Conservation (phyloP, 441 rosid genomes). For the Pelargonium myrrhifolium region DNA sequence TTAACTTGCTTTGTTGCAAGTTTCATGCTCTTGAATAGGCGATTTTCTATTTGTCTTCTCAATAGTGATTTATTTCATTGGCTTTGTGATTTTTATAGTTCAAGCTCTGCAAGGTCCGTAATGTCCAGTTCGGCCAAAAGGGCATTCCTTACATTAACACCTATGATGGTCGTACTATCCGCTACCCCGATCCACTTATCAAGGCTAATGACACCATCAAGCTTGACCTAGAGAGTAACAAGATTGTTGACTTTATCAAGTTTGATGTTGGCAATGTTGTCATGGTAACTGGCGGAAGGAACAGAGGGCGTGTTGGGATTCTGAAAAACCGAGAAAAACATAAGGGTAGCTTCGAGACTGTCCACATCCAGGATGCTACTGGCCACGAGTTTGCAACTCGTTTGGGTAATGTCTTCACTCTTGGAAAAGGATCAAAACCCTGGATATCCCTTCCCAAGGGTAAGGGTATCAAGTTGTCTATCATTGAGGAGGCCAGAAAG, state of each 20-base stretch:
- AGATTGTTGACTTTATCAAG: slow-evolving; percentile 65
- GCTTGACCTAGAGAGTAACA: slow-evolving; percentile 59
- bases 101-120: slow-evolving; percentile 67
- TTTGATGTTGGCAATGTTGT: slow-evolving; percentile 71
- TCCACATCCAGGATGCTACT: slow-evolving; percentile 58
- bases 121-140: slow-evolving; percentile 57
- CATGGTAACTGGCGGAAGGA: slow-evolving; percentile 73
- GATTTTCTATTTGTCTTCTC: neutral
- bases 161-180: slow-evolving; percentile 53
- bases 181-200: slow-evolving; percentile 39
- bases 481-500: slow-evolving; percentile 73
- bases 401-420: slow-evolving; percentile 61
- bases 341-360: slow-evolving; percentile 66
- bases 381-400: slow-evolving; percentile 80
- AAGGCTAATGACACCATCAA: slow-evolving; percentile 72
- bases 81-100: slow-evolving; percentile 29
- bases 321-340: slow-evolving; percentile 72
- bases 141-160: slow-evolving; percentile 68
- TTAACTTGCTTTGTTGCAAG: neutral
- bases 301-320: slow-evolving; percentile 69
- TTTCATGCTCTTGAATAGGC: neutral
- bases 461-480: slow-evolving; percentile 65
- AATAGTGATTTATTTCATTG: no score
- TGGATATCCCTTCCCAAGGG: slow-evolving; percentile 85
- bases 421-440: slow-evolving; percentile 66